phyloP scores from a whole-genome alignment of 306 rosid species.

The Cajanus cajan region DNA sequence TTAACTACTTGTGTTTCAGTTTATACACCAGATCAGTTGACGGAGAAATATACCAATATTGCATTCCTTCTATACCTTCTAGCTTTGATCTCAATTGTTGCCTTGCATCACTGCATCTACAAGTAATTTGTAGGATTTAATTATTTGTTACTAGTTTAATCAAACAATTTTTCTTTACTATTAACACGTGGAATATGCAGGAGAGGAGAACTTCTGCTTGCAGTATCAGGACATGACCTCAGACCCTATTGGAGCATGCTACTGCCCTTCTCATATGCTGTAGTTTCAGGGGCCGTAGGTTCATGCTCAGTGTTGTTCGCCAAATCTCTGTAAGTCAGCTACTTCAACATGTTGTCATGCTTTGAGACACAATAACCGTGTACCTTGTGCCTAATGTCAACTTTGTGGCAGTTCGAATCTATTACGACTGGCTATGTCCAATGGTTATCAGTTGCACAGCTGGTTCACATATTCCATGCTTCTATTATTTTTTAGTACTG shows the following conservation, averaged over 20 bases:
- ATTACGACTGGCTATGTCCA: conserved; percentile 84
- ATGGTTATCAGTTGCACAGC: conserved; percentile 84
- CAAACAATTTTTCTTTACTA: not conserved
- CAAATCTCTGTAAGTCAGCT: conserved; percentile 86
- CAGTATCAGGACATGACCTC: conserved; percentile 77
- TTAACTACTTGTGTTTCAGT: conserved; percentile 57
- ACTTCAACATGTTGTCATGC: conserved; percentile 25
- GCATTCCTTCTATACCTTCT: conserved; percentile 87
- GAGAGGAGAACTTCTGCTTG: conserved; percentile 76
- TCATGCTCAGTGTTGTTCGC: conserved; percentile 98
- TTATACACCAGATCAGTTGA: conserved; percentile 92
- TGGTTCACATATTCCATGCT: conserved; percentile 96
- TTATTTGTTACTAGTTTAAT: conserved; percentile 18
- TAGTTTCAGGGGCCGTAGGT: conserved; percentile 98
- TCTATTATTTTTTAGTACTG: conserved; percentile 91
- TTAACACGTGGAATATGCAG: conserved; percentile 49
- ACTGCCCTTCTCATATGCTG: conserved; percentile 92
- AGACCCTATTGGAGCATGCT: conserved; percentile 83
- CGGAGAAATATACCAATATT: conserved; percentile 82
- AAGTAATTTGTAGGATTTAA: conserved; percentile 49
- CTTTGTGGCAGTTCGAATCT: conserved; percentile 68
- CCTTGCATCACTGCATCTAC: conserved; percentile 74
- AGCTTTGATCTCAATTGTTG: conserved; percentile 73
- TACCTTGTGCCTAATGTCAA: not conserved
- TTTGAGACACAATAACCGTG: conserved; percentile 1